A percentile compares a stretch with the other conserved stretches of the same genome.
phyloP scores from a whole-genome alignment of 108 stramenopile genomes.

The Stephanodiscus minutulus region DNA sequence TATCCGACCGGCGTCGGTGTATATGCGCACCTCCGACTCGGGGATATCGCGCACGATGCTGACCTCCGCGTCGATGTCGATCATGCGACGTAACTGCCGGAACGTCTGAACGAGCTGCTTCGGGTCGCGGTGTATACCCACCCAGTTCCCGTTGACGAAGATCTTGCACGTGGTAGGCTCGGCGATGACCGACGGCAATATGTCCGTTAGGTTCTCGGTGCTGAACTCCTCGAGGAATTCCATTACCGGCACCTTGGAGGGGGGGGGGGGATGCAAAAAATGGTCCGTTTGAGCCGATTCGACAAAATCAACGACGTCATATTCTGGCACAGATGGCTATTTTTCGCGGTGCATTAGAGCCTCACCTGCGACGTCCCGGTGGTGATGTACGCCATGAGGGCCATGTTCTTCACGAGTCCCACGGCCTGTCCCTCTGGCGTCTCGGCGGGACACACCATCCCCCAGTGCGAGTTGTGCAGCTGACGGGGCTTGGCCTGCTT shows the following conservation, averaged over 20 bases:
- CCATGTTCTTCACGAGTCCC: constrained; percentile 96
- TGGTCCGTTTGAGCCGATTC: not conserved
- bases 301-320: not conserved
- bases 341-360: not conserved
- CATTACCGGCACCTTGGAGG: constrained; percentile 73
- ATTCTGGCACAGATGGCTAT: too few species aligned
- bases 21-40: constrained; percentile 94
- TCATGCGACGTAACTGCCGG: constrained; percentile 87
- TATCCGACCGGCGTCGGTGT: constrained; percentile 98
- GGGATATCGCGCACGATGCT: constrained; percentile 95
- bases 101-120: constrained; percentile 89
- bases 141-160: constrained; percentile 98
- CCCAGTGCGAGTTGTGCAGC: constrained; percentile 99
- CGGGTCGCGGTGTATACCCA: constrained; percentile 97
- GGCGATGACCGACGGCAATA: constrained; percentile 92
- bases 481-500: constrained; percentile 98
- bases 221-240: constrained; percentile 96
- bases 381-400: constrained; percentile 95
- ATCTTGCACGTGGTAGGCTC: constrained; percentile 95
- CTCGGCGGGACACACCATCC: constrained; percentile 95
- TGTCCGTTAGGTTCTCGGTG: constrained; percentile 90
- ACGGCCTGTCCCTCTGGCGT: constrained; percentile 98
- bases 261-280: not conserved
- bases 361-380: constrained; percentile 84
- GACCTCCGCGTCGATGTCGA: constrained; percentile 97